Base-by-base conservation (phyloP, 805 yeast genomes). In the Lachancea kluyveri region DNA sequence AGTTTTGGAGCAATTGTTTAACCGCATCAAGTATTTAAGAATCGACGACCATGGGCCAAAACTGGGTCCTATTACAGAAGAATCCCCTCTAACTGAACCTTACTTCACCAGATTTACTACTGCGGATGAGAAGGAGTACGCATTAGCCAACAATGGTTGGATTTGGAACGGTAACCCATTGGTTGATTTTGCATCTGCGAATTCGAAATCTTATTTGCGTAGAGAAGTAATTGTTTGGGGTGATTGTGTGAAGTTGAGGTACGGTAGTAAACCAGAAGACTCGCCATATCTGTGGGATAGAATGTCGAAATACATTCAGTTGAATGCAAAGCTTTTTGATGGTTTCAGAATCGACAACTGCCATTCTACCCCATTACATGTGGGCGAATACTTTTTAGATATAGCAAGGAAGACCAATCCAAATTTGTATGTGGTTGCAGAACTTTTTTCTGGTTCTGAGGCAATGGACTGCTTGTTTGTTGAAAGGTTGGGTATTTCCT, bases 201-300 rank as follows among this genome's bases (percentile, higher is more conserved):
- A 77, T 33, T 76, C 94, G 4, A 80, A 74, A 50, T 88, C 94
- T 4, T 90, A 92, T 52, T 60, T 90, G 30, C 69, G 94, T 32
- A 73, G 98, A 52, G 96, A 90, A 57, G 95, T 90, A 8, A 87
- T 90, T 44, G 84, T 90, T 16, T 90, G 98, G 98, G 92, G 95
- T 3, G 98, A 90, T 54, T 90, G 98, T 65, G 88, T 90, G 35
- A 90, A 90, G 55, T 65, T 90, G 42, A 70, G 98, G 37, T 90
- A 87, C 54, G 98, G 97, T 3, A 40, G 60, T 0, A 62, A 67
- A 4, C 84, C 82, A 1, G 72, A 76, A 35, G 97, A 90, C 52
- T 85, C 95, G 0, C 96, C 96, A 1, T 74, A 73, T 49, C 60
- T 90, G 24, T 90, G 98, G 98, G 65, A 77, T 14, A 71, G 90